phyloP scores from a whole-genome alignment of 1,139 yeast genomes.

The Blastobotrys petasosporus region DNA sequence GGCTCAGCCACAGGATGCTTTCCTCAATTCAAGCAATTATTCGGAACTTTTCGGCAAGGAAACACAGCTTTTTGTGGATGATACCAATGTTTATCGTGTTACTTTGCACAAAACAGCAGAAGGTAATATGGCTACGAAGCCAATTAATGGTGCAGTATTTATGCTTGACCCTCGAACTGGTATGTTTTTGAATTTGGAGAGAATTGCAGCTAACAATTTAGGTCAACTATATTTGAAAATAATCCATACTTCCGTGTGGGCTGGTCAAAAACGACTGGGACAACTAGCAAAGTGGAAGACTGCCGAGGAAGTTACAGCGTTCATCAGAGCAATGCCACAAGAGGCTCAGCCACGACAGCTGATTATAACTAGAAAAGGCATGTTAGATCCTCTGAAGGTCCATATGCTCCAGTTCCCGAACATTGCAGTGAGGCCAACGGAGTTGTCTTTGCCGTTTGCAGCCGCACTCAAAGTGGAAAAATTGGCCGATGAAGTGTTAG shows the following conservation, averaged over 20 bases:
- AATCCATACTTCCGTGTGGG: conserved; percentile 93
- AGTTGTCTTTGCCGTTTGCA: conserved; percentile 82
- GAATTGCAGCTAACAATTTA: conserved; percentile 4
- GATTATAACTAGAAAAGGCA: conserved; percentile 84
- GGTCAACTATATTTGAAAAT: conserved; percentile 86
- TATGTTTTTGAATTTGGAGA: not conserved
- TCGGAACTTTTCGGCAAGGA: conserved; percentile 85
- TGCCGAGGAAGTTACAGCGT: conserved; percentile 94
- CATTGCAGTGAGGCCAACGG: conserved; percentile 83
- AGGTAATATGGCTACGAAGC: conserved; percentile 88
- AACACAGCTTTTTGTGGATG: conserved; percentile 80
- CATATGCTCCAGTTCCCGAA: conserved; percentile 97
- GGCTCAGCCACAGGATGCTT: conserved; percentile 89
- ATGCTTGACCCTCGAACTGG: conserved; percentile 76
- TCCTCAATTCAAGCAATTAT: conserved; percentile 81
- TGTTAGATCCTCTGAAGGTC: conserved; percentile 91
- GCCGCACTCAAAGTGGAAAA: conserved; percentile 81
- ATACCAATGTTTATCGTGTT: conserved; percentile 90
- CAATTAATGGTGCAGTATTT: conserved; percentile 89
- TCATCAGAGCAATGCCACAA: conserved; percentile 78
- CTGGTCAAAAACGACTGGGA: conserved; percentile 92
- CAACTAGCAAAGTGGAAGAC: conserved; percentile 97
- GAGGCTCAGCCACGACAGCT: conserved; percentile 95
- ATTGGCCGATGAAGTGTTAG: conserved; percentile 68
- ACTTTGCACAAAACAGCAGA: conserved; percentile 88